Conservation (phyloP, 192 early-diverging fungal genomes). For the Coemansia sp. region DNA sequence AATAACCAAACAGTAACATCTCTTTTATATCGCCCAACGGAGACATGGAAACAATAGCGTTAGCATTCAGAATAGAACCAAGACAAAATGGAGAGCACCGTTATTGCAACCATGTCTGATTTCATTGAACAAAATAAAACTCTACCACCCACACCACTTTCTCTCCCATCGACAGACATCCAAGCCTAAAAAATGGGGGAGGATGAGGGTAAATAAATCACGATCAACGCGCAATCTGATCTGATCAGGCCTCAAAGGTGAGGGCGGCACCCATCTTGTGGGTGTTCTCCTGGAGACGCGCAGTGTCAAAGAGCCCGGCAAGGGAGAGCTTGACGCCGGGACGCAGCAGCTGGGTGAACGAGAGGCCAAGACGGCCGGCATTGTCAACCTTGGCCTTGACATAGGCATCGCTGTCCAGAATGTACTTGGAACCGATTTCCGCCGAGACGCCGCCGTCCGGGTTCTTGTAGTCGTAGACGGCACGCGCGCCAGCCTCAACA, state of each 20-base stretch:
- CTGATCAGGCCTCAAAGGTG: constrained; percentile 84
- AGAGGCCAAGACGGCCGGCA: constrained; percentile 84
- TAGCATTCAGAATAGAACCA: too few relatives aligned
- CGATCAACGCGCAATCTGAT: not conserved
- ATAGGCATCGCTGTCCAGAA: constrained; percentile 84
- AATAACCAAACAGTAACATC: too few relatives aligned
- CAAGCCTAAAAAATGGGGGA: too few relatives aligned
- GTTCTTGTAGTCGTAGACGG: constrained; percentile 84
- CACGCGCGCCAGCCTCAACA: constrained; percentile 94
- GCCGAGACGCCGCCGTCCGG: constrained; percentile 72
- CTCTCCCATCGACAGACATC: too few relatives aligned
- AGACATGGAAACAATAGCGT: too few relatives aligned
- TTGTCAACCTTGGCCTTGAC: constrained; percentile 89
- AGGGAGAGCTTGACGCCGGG: constrained; percentile 92
- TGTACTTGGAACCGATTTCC: constrained; percentile 94
- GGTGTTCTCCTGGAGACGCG: constrained; percentile 87
- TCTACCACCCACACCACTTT: too few relatives aligned
- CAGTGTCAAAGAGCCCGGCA: constrained; percentile 92
- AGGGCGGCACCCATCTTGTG: constrained; percentile 94
- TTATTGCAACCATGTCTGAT: too few relatives aligned
- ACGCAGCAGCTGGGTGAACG: constrained; percentile 91
- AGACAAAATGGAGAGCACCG: too few relatives aligned
- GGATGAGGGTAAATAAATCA: not conserved
- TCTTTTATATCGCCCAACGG: too few relatives aligned
- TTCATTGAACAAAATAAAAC: too few relatives aligned